Evolutionary conservation across 2,329 filamentous ascomycete species (phyloP).

Genomic region (Venturia aucupariae): DNA sequence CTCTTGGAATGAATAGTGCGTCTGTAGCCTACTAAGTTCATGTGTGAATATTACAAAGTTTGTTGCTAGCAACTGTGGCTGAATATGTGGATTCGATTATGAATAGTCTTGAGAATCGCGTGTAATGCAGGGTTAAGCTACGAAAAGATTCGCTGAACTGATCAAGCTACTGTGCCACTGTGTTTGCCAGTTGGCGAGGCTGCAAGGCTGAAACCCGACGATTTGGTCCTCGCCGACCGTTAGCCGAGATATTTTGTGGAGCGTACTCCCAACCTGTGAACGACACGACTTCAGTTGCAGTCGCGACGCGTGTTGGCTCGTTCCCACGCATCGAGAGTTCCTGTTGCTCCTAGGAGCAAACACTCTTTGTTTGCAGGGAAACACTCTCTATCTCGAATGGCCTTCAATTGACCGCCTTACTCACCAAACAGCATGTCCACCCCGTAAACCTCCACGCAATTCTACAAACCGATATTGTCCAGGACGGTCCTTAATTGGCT

Average conservation of each 20-base stretch:
- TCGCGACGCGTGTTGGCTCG: neutral
- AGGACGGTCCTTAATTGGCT: neutral
- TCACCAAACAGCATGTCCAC: neutral
- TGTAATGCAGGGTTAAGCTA: too few species aligned
- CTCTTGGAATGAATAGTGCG: too few species aligned
- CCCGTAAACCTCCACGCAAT: neutral
- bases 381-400: neutral
- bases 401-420: neutral
- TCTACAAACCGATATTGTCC: neutral
- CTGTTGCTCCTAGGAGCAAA: neutral
- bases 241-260: neutral
- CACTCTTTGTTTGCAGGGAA: neutral
- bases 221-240: neutral
- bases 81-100: too few species aligned
- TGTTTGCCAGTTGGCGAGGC: neutral
- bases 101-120: too few species aligned
- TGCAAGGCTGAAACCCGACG: neutral
- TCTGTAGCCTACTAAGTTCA: too few species aligned
- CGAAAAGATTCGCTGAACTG: too few species aligned
- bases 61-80: too few species aligned
- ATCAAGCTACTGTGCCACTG: too few species aligned
- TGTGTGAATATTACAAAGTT: too few species aligned
- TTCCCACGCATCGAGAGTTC: neutral
- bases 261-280: neutral
- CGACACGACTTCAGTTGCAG: neutral